A percentile compares a stretch with the other conserved stretches of the same genome.
Evolutionary conservation across 208 protist species (phyloP).

Genomic region (Vickermania spadyakhi): DNA sequence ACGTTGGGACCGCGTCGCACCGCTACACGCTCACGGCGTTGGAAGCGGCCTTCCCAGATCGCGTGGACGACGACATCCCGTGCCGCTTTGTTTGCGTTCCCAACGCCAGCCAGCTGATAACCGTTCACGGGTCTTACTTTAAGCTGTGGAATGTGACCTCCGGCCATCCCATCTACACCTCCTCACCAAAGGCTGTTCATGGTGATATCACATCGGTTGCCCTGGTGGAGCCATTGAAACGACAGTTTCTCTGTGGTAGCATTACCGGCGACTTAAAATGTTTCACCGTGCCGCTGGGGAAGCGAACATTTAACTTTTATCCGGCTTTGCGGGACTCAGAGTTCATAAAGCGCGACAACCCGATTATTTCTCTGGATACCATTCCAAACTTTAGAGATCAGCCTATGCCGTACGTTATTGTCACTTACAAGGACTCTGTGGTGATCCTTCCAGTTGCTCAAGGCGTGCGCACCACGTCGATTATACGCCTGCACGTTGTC

Average conservation of each 20-base stretch:
- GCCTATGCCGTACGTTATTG: constrained; percentile 17
- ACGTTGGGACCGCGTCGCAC: constrained; percentile 19
- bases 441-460: constrained; percentile 17
- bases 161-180: constrained; percentile 24
- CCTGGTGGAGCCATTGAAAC: constrained; percentile 23
- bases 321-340: constrained; percentile 7
- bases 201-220: constrained; percentile 28
- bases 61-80: constrained; percentile 22
- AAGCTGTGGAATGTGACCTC: constrained; percentile 29
- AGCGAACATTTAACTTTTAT: constrained; percentile 21
- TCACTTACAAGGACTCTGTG: constrained; percentile 16
- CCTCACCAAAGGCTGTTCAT: constrained; percentile 13
- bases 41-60: constrained; percentile 18
- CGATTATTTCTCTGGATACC: constrained; percentile 27
- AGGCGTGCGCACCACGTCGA: constrained; percentile 4
- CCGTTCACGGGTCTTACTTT: constrained; percentile 25
- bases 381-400: constrained; percentile 27
- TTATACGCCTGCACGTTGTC: constrained; percentile 18
- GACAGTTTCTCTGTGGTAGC: constrained; percentile 30
- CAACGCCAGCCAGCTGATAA: constrained; percentile 20
- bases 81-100: constrained; percentile 44
- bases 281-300: constrained; percentile 27
- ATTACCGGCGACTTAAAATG: constrained; percentile 34
- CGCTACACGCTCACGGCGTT: constrained; percentile 15
- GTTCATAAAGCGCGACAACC: constrained; percentile 1